A percentile compares a stretch with the other conserved stretches of the same genome.
Conservation (phyloP, 805 yeast species). For the Saturnispora serradocipensis region DNA sequence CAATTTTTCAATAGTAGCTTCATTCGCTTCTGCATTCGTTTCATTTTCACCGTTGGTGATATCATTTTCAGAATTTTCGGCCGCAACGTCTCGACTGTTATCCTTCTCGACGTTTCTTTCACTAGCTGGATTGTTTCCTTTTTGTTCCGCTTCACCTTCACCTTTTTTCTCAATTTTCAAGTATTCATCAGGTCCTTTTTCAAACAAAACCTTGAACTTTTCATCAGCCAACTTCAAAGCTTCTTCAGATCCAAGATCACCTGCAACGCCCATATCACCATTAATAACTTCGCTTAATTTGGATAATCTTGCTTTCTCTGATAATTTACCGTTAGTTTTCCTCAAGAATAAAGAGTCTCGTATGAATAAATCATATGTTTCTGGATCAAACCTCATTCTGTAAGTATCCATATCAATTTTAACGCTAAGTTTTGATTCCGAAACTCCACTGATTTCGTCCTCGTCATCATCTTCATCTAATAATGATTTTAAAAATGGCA, state of each 20-base stretch:
- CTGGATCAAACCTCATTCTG: slow-evolving; percentile 70
- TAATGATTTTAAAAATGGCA: slow-evolving; percentile 66
- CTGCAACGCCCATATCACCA: slow-evolving; percentile 51
- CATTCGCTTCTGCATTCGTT: neutral
- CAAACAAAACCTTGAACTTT: slow-evolving; percentile 28
- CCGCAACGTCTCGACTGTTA: slow-evolving; percentile 11
- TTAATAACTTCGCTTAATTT: slow-evolving; percentile 34
- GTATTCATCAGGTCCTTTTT: slow-evolving; percentile 33
- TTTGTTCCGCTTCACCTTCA: neutral
- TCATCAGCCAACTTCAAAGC: slow-evolving; percentile 26
- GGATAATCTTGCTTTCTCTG: slow-evolving; percentile 12
- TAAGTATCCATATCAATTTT: slow-evolving; percentile 73
- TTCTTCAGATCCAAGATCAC: slow-evolving; percentile 33
- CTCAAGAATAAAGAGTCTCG: slow-evolving; percentile 41
- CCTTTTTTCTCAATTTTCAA: slow-evolving; percentile 6
- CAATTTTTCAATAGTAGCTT: slow-evolving; percentile 8
- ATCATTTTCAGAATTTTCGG: neutral
- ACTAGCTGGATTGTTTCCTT: neutral
- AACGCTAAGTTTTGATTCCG: slow-evolving; percentile 65
- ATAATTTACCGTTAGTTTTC: slow-evolving; percentile 17
- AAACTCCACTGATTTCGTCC: slow-evolving; percentile 46
- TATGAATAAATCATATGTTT: slow-evolving; percentile 70
- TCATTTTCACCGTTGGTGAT: neutral
- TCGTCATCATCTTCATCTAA: slow-evolving; percentile 39
- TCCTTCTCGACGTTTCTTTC: neutral